Conservation (phyloP, 768 basidiomycete genomes). For the Naganishia randhawae region DNA sequence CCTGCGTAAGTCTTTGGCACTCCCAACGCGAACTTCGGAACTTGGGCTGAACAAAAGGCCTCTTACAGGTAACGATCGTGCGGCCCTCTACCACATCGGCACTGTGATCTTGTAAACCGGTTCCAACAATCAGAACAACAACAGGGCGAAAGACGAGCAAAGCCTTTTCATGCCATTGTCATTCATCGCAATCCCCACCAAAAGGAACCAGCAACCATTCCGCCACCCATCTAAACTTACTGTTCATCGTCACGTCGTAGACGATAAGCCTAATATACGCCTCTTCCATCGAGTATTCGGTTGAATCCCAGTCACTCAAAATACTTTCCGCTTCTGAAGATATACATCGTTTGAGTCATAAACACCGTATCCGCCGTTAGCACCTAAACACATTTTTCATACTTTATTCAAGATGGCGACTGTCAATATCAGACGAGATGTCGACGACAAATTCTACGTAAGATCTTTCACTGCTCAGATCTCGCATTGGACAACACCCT, state of each 20-base stretch:
- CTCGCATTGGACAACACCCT: too few species aligned
- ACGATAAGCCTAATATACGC: slow-evolving; percentile 25
- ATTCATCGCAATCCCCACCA: slow-evolving; percentile 16
- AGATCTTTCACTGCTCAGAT: too few species aligned
- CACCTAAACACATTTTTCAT: not conserved
- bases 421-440: slow-evolving; percentile 50
- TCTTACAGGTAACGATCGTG: not conserved
- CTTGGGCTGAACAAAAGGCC: not conserved
- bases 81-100: too few species aligned
- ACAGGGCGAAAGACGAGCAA: not conserved
- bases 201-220: slow-evolving; percentile 22
- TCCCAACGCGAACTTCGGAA: not conserved
- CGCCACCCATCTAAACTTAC: slow-evolving; percentile 12
- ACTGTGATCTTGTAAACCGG: not conserved
- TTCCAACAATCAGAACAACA: not conserved
- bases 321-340: slow-evolving; percentile 5
- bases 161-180: slow-evolving; percentile 29
- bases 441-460: slow-evolving; percentile 52
- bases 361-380: slow-evolving; percentile 3
- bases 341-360: not conserved
- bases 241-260: slow-evolving; percentile 14
- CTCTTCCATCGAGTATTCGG: slow-evolving; percentile 21
- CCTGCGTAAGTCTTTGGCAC: not conserved
- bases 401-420: slow-evolving; percentile 45
- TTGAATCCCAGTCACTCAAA: slow-evolving; percentile 16